Percentiles rank a stretch among this genome's conserved stretches.
Conservation (phyloP, 352 stramenopile genomes). For the Peronosclerospora sorghi region DNA sequence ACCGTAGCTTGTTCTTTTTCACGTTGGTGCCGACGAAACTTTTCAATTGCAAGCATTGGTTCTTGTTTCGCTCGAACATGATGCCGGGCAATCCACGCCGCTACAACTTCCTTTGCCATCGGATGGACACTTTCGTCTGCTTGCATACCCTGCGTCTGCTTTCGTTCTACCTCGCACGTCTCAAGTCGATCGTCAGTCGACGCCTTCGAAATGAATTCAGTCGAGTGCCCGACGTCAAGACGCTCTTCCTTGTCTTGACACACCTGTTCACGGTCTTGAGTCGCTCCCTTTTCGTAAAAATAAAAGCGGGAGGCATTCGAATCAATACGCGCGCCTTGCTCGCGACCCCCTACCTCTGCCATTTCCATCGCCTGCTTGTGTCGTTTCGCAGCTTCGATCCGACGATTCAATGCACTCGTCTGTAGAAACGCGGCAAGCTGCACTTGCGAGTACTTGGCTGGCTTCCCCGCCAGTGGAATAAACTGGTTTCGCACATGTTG, state of each 20-base stretch:
- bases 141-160: constrained; percentile 5
- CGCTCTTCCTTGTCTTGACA: constrained; percentile 18
- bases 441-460: constrained; percentile 89
- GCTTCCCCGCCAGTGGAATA: constrained; percentile 91
- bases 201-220: constrained; percentile 2
- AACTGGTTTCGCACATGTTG: constrained; percentile 90
- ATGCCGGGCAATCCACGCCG: constrained; percentile 29
- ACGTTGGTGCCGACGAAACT: constrained; percentile 17
- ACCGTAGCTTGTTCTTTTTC: constrained; percentile 4
- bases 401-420: constrained; percentile 83
- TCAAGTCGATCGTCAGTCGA: constrained; percentile 14
- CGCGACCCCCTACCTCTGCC: constrained; percentile 18
- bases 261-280: constrained; percentile 1
- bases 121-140: constrained; percentile 7
- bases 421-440: constrained; percentile 94
- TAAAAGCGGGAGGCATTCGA: constrained; percentile 65
- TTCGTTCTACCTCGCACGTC: constrained; percentile 13
- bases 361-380: constrained; percentile 50
- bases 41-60: constrained; percentile 35
- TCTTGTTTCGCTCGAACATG: constrained; percentile 31
- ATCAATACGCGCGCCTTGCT: constrained; percentile 63
- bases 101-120: constrained; percentile 10
- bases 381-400: constrained; percentile 43
- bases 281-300: constrained; percentile 47
- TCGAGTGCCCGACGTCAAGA: constrained; percentile 15